Evolutionary conservation across 2,329 filamentous ascomycete genomes (phyloP), one percentile per base, ranked within the genome.

Genomic region (Fusarium virguliforme): DNA sequence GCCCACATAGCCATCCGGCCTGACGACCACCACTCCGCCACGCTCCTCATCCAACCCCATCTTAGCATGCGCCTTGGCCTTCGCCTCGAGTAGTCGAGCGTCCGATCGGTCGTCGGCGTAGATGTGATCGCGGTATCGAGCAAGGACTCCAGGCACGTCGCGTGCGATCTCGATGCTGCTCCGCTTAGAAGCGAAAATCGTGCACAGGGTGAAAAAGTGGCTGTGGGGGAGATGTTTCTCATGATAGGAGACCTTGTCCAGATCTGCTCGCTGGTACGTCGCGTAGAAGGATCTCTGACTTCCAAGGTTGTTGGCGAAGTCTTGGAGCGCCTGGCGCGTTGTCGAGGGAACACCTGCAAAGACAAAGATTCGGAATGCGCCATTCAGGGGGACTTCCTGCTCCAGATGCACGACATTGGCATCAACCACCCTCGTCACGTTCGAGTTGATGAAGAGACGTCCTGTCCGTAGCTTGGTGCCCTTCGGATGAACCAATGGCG

Each of bases 341-440:
- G 85, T 84, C 13, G 83, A 77, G 8, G 89, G 89, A 43, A 86
- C 85, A 62, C 95, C 95, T n/a, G 89, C 94, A 79, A 97, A 97
- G 69, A 97, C 81, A 79, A 94, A 97, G 67, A 97, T 86, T 62
- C 94, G 89, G 86, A 95, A 97, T 2, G 94, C 91, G 46, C 94
- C 94, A 80, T 97, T 97, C 65, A 95, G 85, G 0, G 94, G 94
- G 34, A 97, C 88, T 77, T 97, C 93, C 81, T 97, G 94, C 82
- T 97, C 95, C 9, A 97, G 86, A 75, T 97, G 93, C 1, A 97
- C 94, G 6, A 94, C 90, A 80, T 97, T 97, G 78, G 94, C 92
- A 78, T 98, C 95, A 1, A 92, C 90, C 24, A 97, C 92, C 54
- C 95, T 89, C 1, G 94, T 97, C 10, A 97, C 95, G 68, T 94